phyloP scores from a whole-genome alignment of 1,284 basidiomycete species.

The Amylostereum chailletii region DNA sequence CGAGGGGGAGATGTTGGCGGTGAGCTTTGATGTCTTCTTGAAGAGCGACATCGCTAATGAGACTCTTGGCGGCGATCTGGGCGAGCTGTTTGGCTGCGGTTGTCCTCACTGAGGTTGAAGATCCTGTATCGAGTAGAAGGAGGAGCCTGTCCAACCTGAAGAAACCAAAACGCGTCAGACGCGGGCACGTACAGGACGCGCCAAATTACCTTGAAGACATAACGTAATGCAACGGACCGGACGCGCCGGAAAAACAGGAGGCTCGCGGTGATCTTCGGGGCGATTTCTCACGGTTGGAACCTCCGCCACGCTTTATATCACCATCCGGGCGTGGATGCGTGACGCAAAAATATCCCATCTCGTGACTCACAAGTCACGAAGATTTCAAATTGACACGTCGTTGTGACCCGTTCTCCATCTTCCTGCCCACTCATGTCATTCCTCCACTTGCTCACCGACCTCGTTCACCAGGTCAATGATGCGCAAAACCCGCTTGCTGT shows the following conservation, averaged over 20 bases:
- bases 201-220: slow-evolving; percentile 62
- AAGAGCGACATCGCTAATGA: slow-evolving; percentile 72
- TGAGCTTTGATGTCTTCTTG: slow-evolving; percentile 67
- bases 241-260: slow-evolving; percentile 24
- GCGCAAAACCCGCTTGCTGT: background rate
- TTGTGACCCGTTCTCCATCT: background rate
- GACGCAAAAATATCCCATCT: slow-evolving; percentile 11
- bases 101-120: slow-evolving; percentile 75
- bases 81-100: slow-evolving; percentile 92
- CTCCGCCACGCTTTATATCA: slow-evolving; percentile 29
- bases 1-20: slow-evolving; percentile 47
- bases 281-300: slow-evolving; percentile 29
- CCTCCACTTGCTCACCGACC: background rate
- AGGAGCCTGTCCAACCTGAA: slow-evolving; percentile 86
- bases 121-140: slow-evolving; percentile 84
- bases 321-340: slow-evolving; percentile 12
- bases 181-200: slow-evolving; percentile 13
- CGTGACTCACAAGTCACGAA: too few relatives aligned
- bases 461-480: background rate
- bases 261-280: slow-evolving; percentile 23
- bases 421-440: background rate
- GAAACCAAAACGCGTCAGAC: slow-evolving; percentile 1
- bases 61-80: slow-evolving; percentile 77
- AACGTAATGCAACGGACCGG: slow-evolving; percentile 31
- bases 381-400: too few relatives aligned